These are phyloP conservation scores for Elsinoe arachidis DNA, from an alignment of 2,329 filamentous ascomycete genomes.

Conservation along the genomic window DNA sequence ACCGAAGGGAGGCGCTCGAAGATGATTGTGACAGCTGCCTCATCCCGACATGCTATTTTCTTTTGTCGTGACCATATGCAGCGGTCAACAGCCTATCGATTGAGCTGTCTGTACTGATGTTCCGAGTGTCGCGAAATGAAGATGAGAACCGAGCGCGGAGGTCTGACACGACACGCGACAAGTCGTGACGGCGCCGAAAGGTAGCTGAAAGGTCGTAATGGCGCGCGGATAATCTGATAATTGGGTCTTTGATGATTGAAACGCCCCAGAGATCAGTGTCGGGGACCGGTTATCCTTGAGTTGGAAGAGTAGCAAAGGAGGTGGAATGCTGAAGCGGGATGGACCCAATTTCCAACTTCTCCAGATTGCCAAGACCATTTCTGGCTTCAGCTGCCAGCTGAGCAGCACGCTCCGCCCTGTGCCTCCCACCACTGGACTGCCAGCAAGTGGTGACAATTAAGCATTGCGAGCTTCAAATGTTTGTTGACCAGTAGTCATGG, in stretches of 20 bases:
- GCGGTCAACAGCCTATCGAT: not conserved
- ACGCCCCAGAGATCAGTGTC: not conserved
- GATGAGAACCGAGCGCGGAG: not conserved
- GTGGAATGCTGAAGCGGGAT: constrained; percentile 1
- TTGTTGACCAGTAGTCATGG: not conserved
- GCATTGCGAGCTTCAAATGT: no score
- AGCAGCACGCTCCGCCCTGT: not conserved
- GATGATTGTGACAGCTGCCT: constrained; percentile 7
- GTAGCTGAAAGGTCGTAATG: not conserved
- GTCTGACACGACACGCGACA: constrained; percentile 13
- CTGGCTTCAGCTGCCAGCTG: not conserved
- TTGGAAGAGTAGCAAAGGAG: not conserved
- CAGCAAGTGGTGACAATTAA: not conserved
- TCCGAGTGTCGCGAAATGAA: not conserved
- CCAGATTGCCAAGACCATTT: not conserved
- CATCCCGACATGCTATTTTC: constrained; percentile 7
- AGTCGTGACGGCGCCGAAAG: not conserved
- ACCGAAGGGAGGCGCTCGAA: not conserved
- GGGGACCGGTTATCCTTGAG: not conserved
- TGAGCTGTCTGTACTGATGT: not conserved
- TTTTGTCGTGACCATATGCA: not conserved
- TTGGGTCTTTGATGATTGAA: not conserved
- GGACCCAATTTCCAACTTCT: constrained; percentile 6
- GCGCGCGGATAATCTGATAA: not conserved
- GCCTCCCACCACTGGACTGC: not conserved